A percentile compares a stretch with the other conserved stretches of the same genome.
phyloP scores from a whole-genome alignment of 257 asterid species.

The Plectranthus barbatus region DNA sequence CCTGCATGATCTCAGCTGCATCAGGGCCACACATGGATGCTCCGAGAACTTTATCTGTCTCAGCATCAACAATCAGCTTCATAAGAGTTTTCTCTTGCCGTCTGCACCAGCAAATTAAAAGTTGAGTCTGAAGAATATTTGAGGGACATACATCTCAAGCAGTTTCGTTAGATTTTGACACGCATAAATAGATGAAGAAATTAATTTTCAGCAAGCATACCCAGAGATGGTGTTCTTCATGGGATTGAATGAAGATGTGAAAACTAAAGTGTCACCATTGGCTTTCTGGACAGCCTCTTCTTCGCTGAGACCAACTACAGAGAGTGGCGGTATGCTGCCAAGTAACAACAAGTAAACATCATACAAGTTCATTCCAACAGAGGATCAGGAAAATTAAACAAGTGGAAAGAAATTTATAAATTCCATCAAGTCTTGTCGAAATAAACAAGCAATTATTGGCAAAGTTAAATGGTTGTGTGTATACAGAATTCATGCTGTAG shows the following conservation, averaged over 20 bases:
- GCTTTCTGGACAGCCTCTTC: slow-evolving; percentile 78
- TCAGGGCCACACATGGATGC: slow-evolving; percentile 99
- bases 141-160: background rate
- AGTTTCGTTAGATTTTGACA: background rate
- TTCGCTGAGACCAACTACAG: slow-evolving; percentile 87
- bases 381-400: background rate
- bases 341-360: slow-evolving; percentile 22
- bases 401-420: background rate
- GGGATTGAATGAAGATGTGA: slow-evolving; percentile 87
- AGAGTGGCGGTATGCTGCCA: slow-evolving; percentile 93
- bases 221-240: slow-evolving; percentile 98
- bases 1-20: slow-evolving; percentile 99
- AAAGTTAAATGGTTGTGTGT: background rate
- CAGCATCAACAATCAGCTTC: slow-evolving; percentile 88
- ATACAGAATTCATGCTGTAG: background rate
- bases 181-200: background rate
- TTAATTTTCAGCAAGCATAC: slow-evolving; percentile 25
- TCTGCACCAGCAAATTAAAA: slow-evolving; percentile 23
- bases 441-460: background rate
- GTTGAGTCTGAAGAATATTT: background rate
- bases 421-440: background rate
- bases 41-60: slow-evolving; percentile 89
- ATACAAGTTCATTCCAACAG: background rate
- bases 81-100: slow-evolving; percentile 86
- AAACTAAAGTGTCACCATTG: slow-evolving; percentile 66